phyloP scores from a whole-genome alignment of 2,329 filamentous ascomycete genomes.

The Colletotrichum sp. region DNA sequence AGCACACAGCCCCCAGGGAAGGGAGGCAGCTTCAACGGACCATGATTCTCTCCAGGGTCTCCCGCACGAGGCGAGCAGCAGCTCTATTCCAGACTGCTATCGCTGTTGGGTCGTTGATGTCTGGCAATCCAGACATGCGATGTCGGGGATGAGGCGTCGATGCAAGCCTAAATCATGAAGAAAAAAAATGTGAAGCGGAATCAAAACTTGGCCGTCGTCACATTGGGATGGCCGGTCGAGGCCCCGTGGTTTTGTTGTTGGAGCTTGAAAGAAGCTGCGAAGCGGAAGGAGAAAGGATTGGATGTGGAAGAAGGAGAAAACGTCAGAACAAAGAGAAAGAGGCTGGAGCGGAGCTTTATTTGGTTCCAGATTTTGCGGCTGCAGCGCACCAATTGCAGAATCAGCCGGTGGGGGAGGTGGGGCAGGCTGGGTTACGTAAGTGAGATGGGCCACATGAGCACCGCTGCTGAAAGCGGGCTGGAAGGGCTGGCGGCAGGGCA shows the following conservation, averaged over 20 bases:
- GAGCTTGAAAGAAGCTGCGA: conserved; percentile 4
- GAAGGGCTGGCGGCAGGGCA: conserved; percentile 2
- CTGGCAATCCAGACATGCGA: conserved; percentile 29
- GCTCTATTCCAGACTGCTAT: conserved; percentile 24
- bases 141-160: neutral
- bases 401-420: conserved; percentile 3
- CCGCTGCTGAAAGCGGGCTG: conserved; percentile 1
- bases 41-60: conserved; percentile 25
- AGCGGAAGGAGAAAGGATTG: neutral
- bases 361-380: conserved; percentile 17
- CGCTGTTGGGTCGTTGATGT: conserved; percentile 21
- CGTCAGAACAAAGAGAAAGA: conserved; percentile 20
- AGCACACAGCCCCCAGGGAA: neutral
- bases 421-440: conserved; percentile 1
- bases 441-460: conserved; percentile 1
- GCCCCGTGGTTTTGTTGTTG: conserved; percentile 1
- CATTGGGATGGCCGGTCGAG: conserved; percentile 14
- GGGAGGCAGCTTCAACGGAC: conserved; percentile 20
- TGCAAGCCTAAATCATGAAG: conserved; percentile 15
- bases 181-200: neutral
- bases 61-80: conserved; percentile 22
- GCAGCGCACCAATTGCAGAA: conserved; percentile 11
- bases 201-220: conserved; percentile 9
- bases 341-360: conserved; percentile 24
- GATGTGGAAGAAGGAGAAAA: conserved; percentile 21